phyloP scores from a whole-genome alignment of 257 asterid species.

The Cynanchum wilfordii region DNA sequence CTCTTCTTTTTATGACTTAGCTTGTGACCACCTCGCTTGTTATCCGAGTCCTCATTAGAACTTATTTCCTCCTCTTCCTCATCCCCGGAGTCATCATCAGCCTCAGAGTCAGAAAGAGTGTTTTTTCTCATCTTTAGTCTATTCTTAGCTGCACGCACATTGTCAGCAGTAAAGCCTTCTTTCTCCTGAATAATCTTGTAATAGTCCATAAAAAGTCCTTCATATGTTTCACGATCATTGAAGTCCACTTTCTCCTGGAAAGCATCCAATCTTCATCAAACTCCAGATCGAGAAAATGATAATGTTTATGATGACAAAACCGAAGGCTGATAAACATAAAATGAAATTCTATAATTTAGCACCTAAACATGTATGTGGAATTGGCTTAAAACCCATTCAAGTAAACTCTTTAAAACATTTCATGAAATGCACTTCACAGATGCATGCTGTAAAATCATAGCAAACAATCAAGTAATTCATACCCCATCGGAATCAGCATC shows the following conservation, averaged over 20 bases:
- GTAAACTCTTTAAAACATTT: neutral
- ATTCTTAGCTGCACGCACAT: constrained; percentile 42
- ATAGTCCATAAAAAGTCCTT: constrained; percentile 76
- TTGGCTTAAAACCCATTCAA: neutral
- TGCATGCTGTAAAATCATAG: constrained; percentile 1
- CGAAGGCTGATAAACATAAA: neutral
- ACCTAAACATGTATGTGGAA: neutral
- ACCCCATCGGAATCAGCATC: constrained; percentile 80
- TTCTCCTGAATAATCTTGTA: constrained; percentile 43
- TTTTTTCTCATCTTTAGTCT: constrained; percentile 21
- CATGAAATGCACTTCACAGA: neutral
- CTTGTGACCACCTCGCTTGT: constrained; percentile 18
- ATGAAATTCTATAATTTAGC: neutral
- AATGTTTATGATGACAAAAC: neutral
- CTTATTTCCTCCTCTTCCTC: constrained; percentile 32
- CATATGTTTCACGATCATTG: constrained; percentile 51
- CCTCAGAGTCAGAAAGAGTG: constrained; percentile 25
- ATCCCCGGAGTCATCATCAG: constrained; percentile 38
- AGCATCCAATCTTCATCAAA: constrained; percentile 21
- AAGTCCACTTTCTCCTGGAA: constrained; percentile 67
- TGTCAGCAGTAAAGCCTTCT: constrained; percentile 34
- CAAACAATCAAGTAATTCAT: constrained; percentile 17
- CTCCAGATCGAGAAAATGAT: neutral
- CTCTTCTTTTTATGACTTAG: constrained; percentile 26
- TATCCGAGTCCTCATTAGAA: constrained; percentile 42